Evolutionary conservation across 345 rosid species (phyloP).

Genomic region (Erodium maritimum): DNA sequence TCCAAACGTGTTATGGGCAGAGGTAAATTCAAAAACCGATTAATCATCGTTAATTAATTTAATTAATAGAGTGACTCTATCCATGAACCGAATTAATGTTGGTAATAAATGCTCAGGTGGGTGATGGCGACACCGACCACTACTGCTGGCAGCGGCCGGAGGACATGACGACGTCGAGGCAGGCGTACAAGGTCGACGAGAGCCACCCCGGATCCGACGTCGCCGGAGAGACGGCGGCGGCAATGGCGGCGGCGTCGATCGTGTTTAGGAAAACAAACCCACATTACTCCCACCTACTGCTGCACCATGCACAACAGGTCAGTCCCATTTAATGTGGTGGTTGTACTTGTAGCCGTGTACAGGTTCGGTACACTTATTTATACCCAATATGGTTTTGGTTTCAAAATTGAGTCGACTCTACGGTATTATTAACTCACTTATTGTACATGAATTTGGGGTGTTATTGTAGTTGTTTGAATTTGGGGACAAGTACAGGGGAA

Average conservation of each 20-base stretch:
- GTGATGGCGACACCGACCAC: conserved; percentile 82
- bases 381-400: too few species aligned
- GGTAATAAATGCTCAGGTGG: conserved; percentile 38
- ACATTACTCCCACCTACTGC: conserved; percentile 53
- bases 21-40: conserved; percentile 26
- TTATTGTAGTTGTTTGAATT: conserved; percentile 50
- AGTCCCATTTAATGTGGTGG: conserved; percentile 2
- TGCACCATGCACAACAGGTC: conserved; percentile 62
- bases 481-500: conserved; percentile 49
- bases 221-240: conserved; percentile 74
- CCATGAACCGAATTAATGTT: too few species aligned
- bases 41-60: too few species aligned
- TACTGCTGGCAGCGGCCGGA: conserved; percentile 98
- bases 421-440: too few species aligned
- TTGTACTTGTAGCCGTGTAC: too few species aligned
- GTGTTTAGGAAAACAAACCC: conserved; percentile 61
- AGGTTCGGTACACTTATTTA: too few species aligned
- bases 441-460: too few species aligned
- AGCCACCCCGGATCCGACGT: conserved; percentile 74
- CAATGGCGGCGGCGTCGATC: conserved; percentile 77
- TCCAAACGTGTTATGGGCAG: conserved; percentile 47
- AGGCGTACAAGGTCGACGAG: conserved; percentile 56
- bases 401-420: too few species aligned
- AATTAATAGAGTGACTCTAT: too few species aligned
- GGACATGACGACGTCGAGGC: conserved; percentile 78